These are phyloP conservation scores for Dacryopinax primogenitus DNA, from an alignment of 768 basidiomycete species.

Conservation along the genomic window DNA sequence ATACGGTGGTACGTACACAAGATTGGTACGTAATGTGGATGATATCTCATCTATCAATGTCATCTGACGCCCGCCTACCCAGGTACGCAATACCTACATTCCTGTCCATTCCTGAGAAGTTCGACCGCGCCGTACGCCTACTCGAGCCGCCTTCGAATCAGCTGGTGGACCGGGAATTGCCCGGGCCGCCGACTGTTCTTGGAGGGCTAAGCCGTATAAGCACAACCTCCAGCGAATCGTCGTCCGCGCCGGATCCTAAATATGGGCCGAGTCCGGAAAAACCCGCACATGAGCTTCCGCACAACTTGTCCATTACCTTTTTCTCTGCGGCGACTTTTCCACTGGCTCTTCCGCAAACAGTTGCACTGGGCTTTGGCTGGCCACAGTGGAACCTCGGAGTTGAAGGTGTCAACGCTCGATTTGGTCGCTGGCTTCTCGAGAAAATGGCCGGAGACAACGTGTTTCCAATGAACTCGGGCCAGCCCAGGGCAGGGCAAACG, in stretches of 20 bases:
- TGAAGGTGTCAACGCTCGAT: constrained; percentile 73
- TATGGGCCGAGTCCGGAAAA: not conserved
- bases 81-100: constrained; percentile 78
- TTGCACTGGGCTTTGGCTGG: constrained; percentile 79
- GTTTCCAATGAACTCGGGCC: not conserved
- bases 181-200: not conserved
- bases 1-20: constrained; percentile 57
- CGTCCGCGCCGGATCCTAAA: not conserved
- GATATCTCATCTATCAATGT: not conserved
- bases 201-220: not conserved
- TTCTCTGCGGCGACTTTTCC: constrained; percentile 73
- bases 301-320: constrained; percentile 57
- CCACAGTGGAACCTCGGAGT: constrained; percentile 61
- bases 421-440: constrained; percentile 58
- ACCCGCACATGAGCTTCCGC: not conserved
- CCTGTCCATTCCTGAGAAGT: constrained; percentile 73
- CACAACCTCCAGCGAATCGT: not conserved
- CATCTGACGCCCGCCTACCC: not conserved
- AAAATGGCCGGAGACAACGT: constrained; percentile 26
- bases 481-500: not conserved
- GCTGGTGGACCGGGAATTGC: not conserved
- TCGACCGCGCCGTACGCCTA: constrained; percentile 36
- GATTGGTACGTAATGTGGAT: constrained; percentile 51
- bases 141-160: constrained; percentile 18
- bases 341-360: constrained; percentile 56